Percentiles rank a stretch among this genome's conserved stretches.
Evolutionary conservation across 345 rosid genomes (phyloP).

Genomic region (Pugionium dolabratum): DNA sequence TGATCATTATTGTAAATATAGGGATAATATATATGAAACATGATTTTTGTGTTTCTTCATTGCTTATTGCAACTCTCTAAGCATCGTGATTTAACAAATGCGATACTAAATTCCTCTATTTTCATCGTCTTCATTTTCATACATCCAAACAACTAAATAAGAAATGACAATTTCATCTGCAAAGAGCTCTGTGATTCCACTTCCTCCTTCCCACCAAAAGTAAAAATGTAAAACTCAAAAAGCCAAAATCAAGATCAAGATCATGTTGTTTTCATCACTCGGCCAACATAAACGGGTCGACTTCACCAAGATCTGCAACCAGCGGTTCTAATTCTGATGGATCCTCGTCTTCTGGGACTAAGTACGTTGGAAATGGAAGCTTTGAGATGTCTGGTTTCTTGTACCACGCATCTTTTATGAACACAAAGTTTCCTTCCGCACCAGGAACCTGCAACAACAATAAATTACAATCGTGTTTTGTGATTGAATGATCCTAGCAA

Average conservation of each 20-base stretch:
- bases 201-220: slow-evolving; percentile 22
- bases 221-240: neutral
- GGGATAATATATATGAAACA: neutral
- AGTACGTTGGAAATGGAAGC: slow-evolving; percentile 92
- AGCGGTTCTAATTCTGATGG: slow-evolving; percentile 49
- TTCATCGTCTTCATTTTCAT: slow-evolving; percentile 28
- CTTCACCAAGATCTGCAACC: slow-evolving; percentile 83
- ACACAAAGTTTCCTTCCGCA: slow-evolving; percentile 89
- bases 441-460: slow-evolving; percentile 74
- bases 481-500: no score
- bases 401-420: slow-evolving; percentile 77
- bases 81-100: slow-evolving; percentile 24
- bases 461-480: slow-evolving; percentile 11
- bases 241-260: slow-evolving; percentile 20
- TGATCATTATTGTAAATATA: no score
- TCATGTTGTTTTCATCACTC: slow-evolving; percentile 45
- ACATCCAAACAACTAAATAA: slow-evolving; percentile 33
- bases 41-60: slow-evolving; percentile 20
- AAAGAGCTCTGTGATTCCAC: slow-evolving; percentile 23
- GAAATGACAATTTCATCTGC: slow-evolving; percentile 32
- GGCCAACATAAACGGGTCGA: slow-evolving; percentile 83
- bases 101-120: slow-evolving; percentile 31
- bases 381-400: slow-evolving; percentile 69
- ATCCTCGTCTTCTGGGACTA: slow-evolving; percentile 65
- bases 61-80: slow-evolving; percentile 34